Percentiles rank a stretch among this genome's conserved stretches.
These are phyloP conservation scores for Lycium ferocissimum DNA, from an alignment of 257 asterid species.

Conservation along the genomic window DNA sequence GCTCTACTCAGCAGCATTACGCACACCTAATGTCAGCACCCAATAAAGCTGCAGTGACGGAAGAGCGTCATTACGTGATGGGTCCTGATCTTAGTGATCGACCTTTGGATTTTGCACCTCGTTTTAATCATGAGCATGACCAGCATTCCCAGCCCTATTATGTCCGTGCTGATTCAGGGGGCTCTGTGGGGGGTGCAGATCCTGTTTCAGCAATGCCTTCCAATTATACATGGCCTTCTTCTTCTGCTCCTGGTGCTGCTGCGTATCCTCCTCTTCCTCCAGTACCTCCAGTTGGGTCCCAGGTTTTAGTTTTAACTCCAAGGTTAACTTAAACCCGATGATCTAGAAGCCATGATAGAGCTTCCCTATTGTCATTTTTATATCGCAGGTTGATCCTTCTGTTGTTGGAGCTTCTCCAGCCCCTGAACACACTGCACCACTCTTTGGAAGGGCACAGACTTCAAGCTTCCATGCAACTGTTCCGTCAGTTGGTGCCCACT, in stretches of 20 bases:
- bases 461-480: constrained; percentile 70
- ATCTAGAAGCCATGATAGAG: background rate
- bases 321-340: constrained; percentile 27
- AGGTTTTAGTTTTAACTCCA: constrained; percentile 53
- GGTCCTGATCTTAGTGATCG: constrained; percentile 60
- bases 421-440: constrained; percentile 65
- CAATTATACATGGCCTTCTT: constrained; percentile 70
- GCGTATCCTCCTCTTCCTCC: constrained; percentile 65
- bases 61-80: constrained; percentile 57
- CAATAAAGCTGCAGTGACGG: constrained; percentile 56
- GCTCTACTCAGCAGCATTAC: constrained; percentile 52
- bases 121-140: constrained; percentile 56
- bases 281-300: constrained; percentile 59
- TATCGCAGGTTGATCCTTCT: constrained; percentile 68
- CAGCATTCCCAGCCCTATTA: constrained; percentile 54
- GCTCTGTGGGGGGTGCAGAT: constrained; percentile 58
- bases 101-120: constrained; percentile 73
- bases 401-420: constrained; percentile 62
- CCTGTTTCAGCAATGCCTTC: constrained; percentile 55
- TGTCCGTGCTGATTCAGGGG: constrained; percentile 55
- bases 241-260: constrained; percentile 59
- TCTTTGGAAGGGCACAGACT: constrained; percentile 65
- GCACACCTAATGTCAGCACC: constrained; percentile 52
- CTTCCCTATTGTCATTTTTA: constrained; percentile 30
- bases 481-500: constrained; percentile 60